Conservation (phyloP, 1,139 yeast species). For the Hansenula sp. region DNA sequence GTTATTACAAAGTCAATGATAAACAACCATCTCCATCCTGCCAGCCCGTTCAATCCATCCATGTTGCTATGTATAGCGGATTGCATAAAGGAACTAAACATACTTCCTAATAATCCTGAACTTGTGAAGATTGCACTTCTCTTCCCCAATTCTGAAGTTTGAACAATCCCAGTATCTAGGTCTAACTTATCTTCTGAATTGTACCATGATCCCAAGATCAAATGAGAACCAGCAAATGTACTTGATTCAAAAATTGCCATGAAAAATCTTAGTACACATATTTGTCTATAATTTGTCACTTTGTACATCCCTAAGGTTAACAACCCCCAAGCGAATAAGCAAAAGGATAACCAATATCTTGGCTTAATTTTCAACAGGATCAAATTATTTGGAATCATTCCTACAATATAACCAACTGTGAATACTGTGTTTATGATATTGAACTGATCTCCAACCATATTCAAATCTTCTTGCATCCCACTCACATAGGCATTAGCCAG, state of each 20-base stretch:
- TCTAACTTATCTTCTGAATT: constrained; percentile 26
- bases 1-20: constrained; percentile 59
- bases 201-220: constrained; percentile 51
- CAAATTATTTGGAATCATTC: constrained; percentile 54
- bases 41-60: constrained; percentile 44
- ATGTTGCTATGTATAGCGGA: constrained; percentile 49
- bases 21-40: constrained; percentile 69
- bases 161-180: constrained; percentile 18
- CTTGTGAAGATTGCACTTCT: constrained; percentile 50
- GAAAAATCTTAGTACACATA: constrained; percentile 50
- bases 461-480: constrained; percentile 53
- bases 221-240: constrained; percentile 51
- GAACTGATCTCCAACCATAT: constrained; percentile 45
- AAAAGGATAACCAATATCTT: constrained; percentile 49
- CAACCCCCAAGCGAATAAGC: constrained; percentile 53
- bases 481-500: constrained; percentile 56
- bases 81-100: constrained; percentile 57
- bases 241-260: constrained; percentile 54
- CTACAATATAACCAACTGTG: constrained; percentile 56
- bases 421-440: constrained; percentile 52
- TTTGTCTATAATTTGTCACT: constrained; percentile 38
- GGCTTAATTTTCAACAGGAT: constrained; percentile 49
- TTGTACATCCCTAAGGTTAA: constrained; percentile 48
- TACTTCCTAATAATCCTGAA: constrained; percentile 49
- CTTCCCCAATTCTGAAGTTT: constrained; percentile 36